These are phyloP conservation scores for Globisporangium nagaii DNA, from an alignment of 352 stramenopile genomes.

Conservation along the genomic window DNA sequence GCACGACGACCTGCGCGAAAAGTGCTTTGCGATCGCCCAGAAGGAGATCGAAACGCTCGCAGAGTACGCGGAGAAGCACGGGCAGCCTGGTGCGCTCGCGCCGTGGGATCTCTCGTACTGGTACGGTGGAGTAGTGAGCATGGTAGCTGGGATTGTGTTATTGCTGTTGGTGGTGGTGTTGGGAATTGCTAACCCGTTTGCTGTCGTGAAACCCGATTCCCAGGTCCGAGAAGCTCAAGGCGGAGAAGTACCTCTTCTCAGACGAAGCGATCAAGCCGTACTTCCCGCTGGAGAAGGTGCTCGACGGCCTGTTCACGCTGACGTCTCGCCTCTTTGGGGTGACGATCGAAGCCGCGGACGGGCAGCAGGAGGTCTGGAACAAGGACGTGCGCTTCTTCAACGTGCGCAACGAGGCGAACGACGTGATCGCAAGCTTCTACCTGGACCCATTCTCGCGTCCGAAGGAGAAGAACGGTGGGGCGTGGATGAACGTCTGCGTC, in stretches of 20 bases:
- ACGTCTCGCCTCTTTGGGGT: slow-evolving; percentile 94
- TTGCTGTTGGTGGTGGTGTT: no score
- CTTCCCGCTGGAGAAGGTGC: slow-evolving; percentile 93
- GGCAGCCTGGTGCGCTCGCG: slow-evolving; percentile 70
- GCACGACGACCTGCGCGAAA: slow-evolving; percentile 89
- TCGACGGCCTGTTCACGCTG: slow-evolving; percentile 96
- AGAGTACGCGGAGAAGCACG: slow-evolving; percentile 77
- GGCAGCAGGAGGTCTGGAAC: slow-evolving; percentile 87
- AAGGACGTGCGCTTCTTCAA: slow-evolving; percentile 96
- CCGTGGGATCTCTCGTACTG: slow-evolving; percentile 96
- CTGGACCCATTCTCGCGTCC: slow-evolving; percentile 96
- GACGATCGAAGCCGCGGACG: slow-evolving; percentile 83
- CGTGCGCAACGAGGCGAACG: slow-evolving; percentile 72
- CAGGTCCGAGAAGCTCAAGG: slow-evolving; percentile 92
- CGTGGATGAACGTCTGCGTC: slow-evolving; percentile 98
- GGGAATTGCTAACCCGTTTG: no score
- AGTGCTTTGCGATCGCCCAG: slow-evolving; percentile 88
- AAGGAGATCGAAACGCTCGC: slow-evolving; percentile 90
- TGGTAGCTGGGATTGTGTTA: neutral
- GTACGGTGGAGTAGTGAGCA: slow-evolving; percentile 30
- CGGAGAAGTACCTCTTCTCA: slow-evolving; percentile 93
- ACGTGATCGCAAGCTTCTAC: slow-evolving; percentile 94
- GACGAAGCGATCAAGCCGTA: slow-evolving; percentile 97
- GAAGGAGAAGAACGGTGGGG: slow-evolving; percentile 95
- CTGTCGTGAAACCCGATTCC: no score